Evolutionary conservation across 352 stramenopile genomes (phyloP), one percentile per base, ranked within the genome.

Genomic region (Globisporangium solare): DNA sequence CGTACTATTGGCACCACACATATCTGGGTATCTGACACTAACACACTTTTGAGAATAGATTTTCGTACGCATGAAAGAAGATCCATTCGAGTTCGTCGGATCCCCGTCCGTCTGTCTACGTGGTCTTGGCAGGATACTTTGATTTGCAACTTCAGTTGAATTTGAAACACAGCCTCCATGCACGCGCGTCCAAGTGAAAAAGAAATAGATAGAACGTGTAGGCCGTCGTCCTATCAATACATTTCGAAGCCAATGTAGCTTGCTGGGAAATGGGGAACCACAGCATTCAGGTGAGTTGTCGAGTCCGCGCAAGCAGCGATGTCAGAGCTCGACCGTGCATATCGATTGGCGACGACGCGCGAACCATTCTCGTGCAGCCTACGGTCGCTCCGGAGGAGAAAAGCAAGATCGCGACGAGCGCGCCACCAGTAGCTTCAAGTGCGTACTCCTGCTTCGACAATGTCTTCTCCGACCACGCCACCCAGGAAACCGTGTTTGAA

Each of bases 241-340:
- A 27, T 5, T 27, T 27, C 24, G 24, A 5, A 5, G 24, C 2
- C 24, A 27, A 27, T 27, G 24, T 11, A n/a, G 13, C 8, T 43
- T 14, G 24, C 12, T 31, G 18, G 11, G 27, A 35, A 53, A 77
- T 79, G 72, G 22, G 50, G 58, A 71, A 41, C 17, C 56, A 70
- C 54, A 65, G 69, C 32, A 73, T 90, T 31, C 72, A 78, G 42
- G 80, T 90, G 50, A 90, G 78, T 48, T 90, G 80, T 65, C 76
- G 80, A 18, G 62, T 90, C 47, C 74, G 72, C 32, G 51, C 58
- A 18, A 31, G 39, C 2, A 42, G 7, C 22, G 48, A 60, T 12
- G 47, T 13, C 12, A 46, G 54, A 2, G 37, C 17, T 47, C 42
- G 40, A 13, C 3, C 32, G 1, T 64, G 51, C 22, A 32, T 64